Base-by-base conservation (phyloP, 1,284 basidiomycete genomes). In the Cystobasidium pallidum region DNA sequence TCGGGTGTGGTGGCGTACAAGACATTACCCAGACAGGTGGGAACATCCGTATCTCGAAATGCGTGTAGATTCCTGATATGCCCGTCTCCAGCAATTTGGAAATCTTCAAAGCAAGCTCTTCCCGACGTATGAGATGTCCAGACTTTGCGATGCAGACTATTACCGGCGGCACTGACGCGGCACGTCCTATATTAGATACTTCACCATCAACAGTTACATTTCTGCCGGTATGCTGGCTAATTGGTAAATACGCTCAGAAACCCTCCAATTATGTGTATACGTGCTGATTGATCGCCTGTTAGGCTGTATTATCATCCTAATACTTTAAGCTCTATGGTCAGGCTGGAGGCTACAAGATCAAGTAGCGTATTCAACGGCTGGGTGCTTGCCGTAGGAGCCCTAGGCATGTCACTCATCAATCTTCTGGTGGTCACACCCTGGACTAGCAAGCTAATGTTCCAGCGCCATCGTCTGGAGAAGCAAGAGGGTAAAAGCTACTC, bases 381-480 rank as follows among this genome's bases (percentile, higher is more conserved):
- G 74, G 43, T 73, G 0, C 49, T 78, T 2, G 61, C 63, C 0
- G 45, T 70, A 10, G 74, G 76, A 64, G 43, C 61, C 1, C 52
- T 72, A 2, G 62, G n/a, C n/a, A 68, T 68, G 6, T 76, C 71
- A 2, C 8, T 74, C 19, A 45, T 72, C 19, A 77, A 78, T 57
- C 64, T 75, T 57, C 3, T 70, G 1, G 45, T 75, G 15, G 71
- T 78, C 4, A 76, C 76, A 19, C 76, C 76, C 2, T 72, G 74
- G 74, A 75, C 75, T 0, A 77, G 74, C 19, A 70, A 74, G 73
- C 70, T 75, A 34, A 77, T 78, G 76, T 73, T 70, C 70, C 52
- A 65, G 28, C 73, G 77, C 6, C 76, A 77, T 65, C 73, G 75
- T 10, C 63, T 73, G 15, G 76, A 78, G 58, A 66, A 73, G 2